These are phyloP conservation scores for Staphylotrichum tortipilum DNA, from an alignment of 495 filamentous ascomycete species.

Conservation along the genomic window DNA sequence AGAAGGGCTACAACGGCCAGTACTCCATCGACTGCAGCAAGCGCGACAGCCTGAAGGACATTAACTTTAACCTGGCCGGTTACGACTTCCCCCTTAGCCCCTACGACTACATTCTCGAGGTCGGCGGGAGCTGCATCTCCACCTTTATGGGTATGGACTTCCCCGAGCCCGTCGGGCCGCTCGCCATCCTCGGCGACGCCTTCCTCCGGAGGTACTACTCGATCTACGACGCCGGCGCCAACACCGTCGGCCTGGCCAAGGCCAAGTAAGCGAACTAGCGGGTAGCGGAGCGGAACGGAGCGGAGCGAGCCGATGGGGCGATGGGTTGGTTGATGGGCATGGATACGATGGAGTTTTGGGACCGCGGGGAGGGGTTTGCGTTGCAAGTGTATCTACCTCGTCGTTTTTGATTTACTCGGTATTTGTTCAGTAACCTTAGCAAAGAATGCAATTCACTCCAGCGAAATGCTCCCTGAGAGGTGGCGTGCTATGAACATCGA, in stretches of 20 bases:
- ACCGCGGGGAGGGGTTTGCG: not conserved
- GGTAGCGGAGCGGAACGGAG: not conserved
- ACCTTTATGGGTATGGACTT: constrained; percentile 98
- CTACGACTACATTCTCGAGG: constrained; percentile 93
- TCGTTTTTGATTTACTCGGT: not conserved
- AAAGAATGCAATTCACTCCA: not conserved
- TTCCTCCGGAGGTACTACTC: constrained; percentile 98
- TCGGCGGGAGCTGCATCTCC: constrained; percentile 91
- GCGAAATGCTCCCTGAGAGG: too few species aligned
- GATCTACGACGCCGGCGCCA: constrained; percentile 83
- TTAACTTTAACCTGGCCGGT: constrained; percentile 79
- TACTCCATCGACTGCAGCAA: constrained; percentile 86
- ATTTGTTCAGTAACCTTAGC: not conserved
- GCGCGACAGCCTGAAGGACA: constrained; percentile 72
- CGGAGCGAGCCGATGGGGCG: not conserved
- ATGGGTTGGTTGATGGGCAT: not conserved
- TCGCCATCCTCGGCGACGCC: constrained; percentile 93
- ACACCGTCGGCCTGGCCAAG: constrained; percentile 78
- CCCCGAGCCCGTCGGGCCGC: constrained; percentile 79
- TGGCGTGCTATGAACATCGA: too few species aligned
- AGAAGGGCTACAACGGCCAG: constrained; percentile 92
- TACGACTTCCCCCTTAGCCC: constrained; percentile 84
- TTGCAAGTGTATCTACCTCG: constrained; percentile 1
- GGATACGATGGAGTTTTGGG: not conserved
- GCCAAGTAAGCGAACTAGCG: too few species aligned